Conservation (phyloP, 257 asterid genomes). For the Striga asiatica region DNA sequence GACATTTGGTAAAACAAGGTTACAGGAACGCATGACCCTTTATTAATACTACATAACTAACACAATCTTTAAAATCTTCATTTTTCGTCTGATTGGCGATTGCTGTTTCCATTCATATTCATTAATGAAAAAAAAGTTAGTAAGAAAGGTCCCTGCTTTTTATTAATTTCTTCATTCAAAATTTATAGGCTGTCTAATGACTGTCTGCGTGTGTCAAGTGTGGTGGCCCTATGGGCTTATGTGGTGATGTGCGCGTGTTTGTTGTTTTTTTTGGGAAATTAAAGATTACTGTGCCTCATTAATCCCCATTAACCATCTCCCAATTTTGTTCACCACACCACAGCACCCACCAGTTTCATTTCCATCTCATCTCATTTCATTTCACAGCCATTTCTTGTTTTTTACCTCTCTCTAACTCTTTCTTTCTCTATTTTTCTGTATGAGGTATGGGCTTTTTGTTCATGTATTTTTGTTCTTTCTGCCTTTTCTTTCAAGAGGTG, state of each 20-base stretch:
- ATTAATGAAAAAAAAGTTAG: not conserved
- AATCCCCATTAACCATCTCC: slow-evolving; percentile 30
- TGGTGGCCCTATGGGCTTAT: no score
- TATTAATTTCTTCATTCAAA: not conserved
- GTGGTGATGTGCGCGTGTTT: no score
- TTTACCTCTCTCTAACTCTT: not conserved
- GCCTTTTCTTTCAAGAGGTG: not conserved
- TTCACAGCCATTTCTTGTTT: no score
- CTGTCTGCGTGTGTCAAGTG: no score
- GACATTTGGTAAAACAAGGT: slow-evolving; percentile 17
- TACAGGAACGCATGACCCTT: not conserved
- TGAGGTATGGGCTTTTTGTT: slow-evolving; percentile 30
- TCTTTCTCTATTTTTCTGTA: slow-evolving; percentile 14
- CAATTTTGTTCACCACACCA: slow-evolving; percentile 24
- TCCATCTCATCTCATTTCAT: slow-evolving; percentile 4
- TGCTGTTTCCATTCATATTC: not conserved
- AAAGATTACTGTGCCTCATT: slow-evolving; percentile 29
- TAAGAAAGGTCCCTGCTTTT: not conserved
- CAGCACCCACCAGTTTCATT: slow-evolving; percentile 31
- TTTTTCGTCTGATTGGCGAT: not conserved
- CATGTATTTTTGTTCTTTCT: not conserved
- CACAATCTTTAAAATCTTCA: not conserved
- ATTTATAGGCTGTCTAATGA: not conserved
- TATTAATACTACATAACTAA: not conserved
- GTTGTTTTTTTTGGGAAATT: no score